Conservation (phyloP, 257 asterid species). For the Anisodus acutangulus region DNA sequence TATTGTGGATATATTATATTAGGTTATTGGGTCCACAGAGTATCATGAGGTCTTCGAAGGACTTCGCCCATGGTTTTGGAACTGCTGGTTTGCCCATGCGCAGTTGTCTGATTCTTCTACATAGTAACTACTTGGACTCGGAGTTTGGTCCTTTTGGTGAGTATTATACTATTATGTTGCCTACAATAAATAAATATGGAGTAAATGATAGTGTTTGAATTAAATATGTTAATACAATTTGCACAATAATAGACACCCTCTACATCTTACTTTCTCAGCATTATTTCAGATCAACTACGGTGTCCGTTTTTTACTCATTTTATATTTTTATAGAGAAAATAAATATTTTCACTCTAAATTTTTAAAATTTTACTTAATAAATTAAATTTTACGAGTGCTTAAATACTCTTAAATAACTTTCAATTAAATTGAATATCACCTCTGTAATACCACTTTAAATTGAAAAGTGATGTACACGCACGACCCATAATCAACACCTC, state of each 20-base stretch:
- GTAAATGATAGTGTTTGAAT: no score
- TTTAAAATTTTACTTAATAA: no score
- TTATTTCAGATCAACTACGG: neutral
- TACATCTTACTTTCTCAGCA: no score
- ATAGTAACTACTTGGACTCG: neutral
- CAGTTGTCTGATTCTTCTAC: neutral
- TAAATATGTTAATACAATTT: neutral
- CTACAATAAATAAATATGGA: neutral
- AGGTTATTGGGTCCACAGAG: neutral
- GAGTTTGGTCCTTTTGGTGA: neutral
- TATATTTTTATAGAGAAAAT: neutral
- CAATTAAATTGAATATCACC: no score
- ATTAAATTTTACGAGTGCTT: no score
- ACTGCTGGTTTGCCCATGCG: slow-evolving; percentile 17
- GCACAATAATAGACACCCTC: neutral
- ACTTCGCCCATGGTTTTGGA: slow-evolving; percentile 12
- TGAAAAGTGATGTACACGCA: no score
- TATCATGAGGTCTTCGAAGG: neutral
- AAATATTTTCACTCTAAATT: no score
- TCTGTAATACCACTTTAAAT: no score
- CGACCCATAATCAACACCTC: no score
- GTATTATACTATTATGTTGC: neutral
- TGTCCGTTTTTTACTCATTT: neutral
- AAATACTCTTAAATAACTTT: no score
- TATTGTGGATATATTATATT: neutral